Base-by-base conservation (phyloP, 73 alveolate species). In the Effrenium voratum region DNA sequence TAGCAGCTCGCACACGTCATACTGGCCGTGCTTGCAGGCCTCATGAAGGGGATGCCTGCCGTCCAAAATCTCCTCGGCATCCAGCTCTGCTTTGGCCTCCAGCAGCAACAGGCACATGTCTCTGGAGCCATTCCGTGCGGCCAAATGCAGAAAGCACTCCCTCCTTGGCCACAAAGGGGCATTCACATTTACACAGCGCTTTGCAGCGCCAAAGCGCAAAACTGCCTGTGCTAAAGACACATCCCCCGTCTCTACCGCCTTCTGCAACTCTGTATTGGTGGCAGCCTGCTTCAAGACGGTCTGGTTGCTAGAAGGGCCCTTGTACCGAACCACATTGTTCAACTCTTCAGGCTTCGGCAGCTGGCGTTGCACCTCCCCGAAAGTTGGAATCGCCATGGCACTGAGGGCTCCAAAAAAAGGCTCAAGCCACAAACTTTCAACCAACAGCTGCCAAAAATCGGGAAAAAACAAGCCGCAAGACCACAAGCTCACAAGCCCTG, bases 101-200 rank as follows among this genome's bases (percentile, higher is more conserved):
- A 92, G 66, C 91, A 92, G 47, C 75, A 92, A 59, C 4, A 92
- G 0, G 91, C 92, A 50, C 57, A 92, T 57, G 13, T 92, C 98
- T 50, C 98, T 77, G 30, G 41, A 75, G 34, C 91, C 91, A 13
- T 41, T 75, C 49, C 76, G 98, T 5, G 98, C 98, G 46, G 98
- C 90, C 92, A 92, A 52, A 34, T 92, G 98, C 45, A 92, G 80
- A 46, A 92, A n/a, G 15, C 98, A 91, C 91, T 92, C 98, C 49
- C 98, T 32, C 52, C 75, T 92, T 41, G 98, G 98, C 30, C 36
- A 92, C 26, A 92, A 70, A 49, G 98, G 98, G 16, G 92, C 90
- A 75, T 92, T 92, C 70, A 92, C 98, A 15, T 92, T 92, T 52
- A 92, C 98, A 50, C 98, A 73, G 30, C 98, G 98, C 75, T 92